These are phyloP conservation scores for Gypsophila paniculata DNA, from an alignment of 179 eudicot genomes.

Conservation along the genomic window DNA sequence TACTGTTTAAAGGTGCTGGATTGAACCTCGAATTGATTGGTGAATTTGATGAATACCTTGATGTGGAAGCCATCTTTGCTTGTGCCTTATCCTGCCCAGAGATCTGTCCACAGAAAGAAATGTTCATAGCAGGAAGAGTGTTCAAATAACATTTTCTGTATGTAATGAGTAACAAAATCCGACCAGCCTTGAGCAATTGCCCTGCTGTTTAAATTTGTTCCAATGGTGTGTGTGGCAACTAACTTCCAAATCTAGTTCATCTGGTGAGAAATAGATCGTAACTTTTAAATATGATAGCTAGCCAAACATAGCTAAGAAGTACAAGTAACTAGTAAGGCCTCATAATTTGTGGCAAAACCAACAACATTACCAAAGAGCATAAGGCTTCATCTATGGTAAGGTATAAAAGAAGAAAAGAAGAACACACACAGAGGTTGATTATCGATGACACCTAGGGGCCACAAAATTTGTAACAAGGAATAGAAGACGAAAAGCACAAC, in stretches of 20 bases:
- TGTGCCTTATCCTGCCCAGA: slow-evolving; percentile 80
- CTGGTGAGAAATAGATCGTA: background rate
- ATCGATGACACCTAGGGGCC: background rate
- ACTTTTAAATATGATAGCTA: background rate
- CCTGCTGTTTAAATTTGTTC: background rate
- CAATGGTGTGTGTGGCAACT: background rate
- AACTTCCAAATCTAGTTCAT: background rate
- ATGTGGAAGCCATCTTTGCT: slow-evolving; percentile 33
- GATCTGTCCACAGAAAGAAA: slow-evolving; percentile 45
- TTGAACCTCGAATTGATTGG: slow-evolving; percentile 43
- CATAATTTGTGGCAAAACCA: background rate
- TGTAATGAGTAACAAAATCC: background rate
- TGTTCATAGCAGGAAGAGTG: background rate
- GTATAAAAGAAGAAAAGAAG: too few relatives aligned
- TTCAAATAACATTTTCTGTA: background rate
- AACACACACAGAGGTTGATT: background rate
- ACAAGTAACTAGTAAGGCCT: background rate
- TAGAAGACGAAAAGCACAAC: background rate
- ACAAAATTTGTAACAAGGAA: background rate
- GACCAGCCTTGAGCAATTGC: background rate
- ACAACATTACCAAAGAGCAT: slow-evolving; percentile 6
- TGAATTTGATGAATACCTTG: slow-evolving; percentile 38
- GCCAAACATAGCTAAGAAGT: background rate
- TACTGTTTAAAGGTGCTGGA: slow-evolving; percentile 34
- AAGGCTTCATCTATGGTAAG: background rate